These are phyloP conservation scores for Venturia asperata DNA, from an alignment of 2,329 filamentous ascomycete genomes.

Conservation along the genomic window DNA sequence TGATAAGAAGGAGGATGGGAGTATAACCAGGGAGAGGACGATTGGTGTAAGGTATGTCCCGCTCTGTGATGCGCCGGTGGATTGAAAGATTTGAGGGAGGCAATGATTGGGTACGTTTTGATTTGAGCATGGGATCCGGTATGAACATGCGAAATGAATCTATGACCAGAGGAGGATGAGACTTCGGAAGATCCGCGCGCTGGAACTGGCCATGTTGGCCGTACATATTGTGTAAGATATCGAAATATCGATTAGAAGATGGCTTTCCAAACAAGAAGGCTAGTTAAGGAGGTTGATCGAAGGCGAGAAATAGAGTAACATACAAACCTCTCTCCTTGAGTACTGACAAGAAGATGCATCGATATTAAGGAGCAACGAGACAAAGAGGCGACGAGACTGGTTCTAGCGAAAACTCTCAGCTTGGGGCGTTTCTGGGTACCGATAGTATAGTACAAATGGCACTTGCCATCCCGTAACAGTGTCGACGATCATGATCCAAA, in stretches of 20 bases:
- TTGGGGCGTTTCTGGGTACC: neutral
- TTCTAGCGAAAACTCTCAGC: neutral
- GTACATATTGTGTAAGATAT: neutral
- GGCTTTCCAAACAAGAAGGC: too few relatives aligned
- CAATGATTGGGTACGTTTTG: neutral
- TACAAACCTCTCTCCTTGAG: too few relatives aligned
- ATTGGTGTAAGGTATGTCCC: conserved; percentile 73
- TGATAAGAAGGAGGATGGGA: conserved; percentile 62
- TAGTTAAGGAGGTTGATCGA: too few relatives aligned
- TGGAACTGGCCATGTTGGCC: neutral
- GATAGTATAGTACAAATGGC: neutral
- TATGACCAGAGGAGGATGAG: neutral
- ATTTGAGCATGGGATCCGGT: neutral
- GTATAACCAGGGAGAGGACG: conserved; percentile 52
- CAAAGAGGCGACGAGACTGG: neutral
- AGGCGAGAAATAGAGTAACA: too few relatives aligned
- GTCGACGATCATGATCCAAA: neutral
- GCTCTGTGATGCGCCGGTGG: conserved; percentile 59
- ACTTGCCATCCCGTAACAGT: neutral
- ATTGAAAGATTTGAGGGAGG: neutral
- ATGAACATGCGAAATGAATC: neutral
- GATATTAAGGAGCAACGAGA: too few relatives aligned
- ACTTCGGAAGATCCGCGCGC: neutral
- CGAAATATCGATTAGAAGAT: too few relatives aligned
- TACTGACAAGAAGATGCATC: neutral